Evolutionary conservation across 768 basidiomycete species (phyloP).

Genomic region (Gyrodon lividus): DNA sequence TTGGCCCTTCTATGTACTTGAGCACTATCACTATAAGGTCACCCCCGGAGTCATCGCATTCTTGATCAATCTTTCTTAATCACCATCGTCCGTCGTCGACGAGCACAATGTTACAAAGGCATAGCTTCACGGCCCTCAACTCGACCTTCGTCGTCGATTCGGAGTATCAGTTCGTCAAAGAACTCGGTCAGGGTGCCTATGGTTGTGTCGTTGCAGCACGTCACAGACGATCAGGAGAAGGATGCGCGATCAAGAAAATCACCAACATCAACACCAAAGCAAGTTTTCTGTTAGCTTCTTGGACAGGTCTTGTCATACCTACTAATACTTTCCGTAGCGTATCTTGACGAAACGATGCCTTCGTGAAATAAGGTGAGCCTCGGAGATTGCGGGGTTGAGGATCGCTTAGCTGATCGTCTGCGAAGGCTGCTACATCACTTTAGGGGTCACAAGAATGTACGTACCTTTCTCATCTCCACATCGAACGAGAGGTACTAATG

Average conservation of each 20-base stretch:
- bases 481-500: constrained; percentile 5
- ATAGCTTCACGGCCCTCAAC: constrained; percentile 80
- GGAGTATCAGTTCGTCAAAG: constrained; percentile 93
- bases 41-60: not conserved
- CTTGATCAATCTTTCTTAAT: constrained; percentile 4
- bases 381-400: not conserved
- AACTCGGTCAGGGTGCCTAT: constrained; percentile 94
- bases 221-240: constrained; percentile 80
- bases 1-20: not conserved
- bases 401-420: constrained; percentile 12
- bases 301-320: constrained; percentile 12
- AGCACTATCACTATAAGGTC: not conserved
- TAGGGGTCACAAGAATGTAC: constrained; percentile 96
- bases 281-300: constrained; percentile 12
- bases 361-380: constrained; percentile 82
- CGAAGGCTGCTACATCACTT: constrained; percentile 91
- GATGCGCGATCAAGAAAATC: constrained; percentile 95
- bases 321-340: constrained; percentile 45
- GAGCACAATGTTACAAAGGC: constrained; percentile 56
- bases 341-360: constrained; percentile 97
- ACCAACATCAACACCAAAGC: constrained; percentile 92
- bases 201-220: constrained; percentile 88
- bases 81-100: constrained; percentile 2
- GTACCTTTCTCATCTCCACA: constrained; percentile 22
- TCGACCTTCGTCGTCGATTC: constrained; percentile 86